phyloP scores from a whole-genome alignment of 2,329 filamentous ascomycete species.

The Penicillium occitanis region DNA sequence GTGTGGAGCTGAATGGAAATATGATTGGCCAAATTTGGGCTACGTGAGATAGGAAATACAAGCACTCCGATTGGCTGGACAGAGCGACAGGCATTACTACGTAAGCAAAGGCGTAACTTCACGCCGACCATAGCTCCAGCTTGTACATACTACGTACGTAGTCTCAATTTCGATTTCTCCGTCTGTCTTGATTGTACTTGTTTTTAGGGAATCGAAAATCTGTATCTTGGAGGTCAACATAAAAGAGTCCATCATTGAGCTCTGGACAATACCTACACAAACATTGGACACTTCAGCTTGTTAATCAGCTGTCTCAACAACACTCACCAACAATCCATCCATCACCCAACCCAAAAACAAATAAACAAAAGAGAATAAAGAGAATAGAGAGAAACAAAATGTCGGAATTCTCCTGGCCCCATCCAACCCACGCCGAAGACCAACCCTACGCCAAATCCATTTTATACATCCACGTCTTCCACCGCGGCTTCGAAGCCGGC shows the following conservation, averaged over 20 bases:
- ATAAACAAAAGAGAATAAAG: not conserved
- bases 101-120: not conserved
- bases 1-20: not conserved
- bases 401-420: conserved; percentile 44
- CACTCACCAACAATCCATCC: not conserved
- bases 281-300: too few relatives aligned
- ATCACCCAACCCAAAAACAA: not conserved
- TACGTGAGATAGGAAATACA: not conserved
- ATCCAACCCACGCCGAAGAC: conserved; percentile 62
- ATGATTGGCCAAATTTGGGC: not conserved
- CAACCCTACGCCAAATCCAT: conserved; percentile 57
- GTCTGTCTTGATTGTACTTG: too few relatives aligned
- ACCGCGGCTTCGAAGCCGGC: conserved; percentile 56
- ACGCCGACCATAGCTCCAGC: not conserved
- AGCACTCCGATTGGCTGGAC: not conserved
- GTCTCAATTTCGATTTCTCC: too few relatives aligned
- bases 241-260: too few relatives aligned
- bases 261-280: too few relatives aligned
- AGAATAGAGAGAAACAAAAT: conserved; percentile 19
- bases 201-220: too few relatives aligned
- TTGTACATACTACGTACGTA: too few relatives aligned
- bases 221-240: too few relatives aligned
- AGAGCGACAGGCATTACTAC: too few relatives aligned
- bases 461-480: conserved; percentile 60
- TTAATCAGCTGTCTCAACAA: too few relatives aligned